A percentile compares a stretch with the other conserved stretches of the same genome.
Conservation (phyloP, 2,329 filamentous ascomycete species). For the Fusarium devonianum region DNA sequence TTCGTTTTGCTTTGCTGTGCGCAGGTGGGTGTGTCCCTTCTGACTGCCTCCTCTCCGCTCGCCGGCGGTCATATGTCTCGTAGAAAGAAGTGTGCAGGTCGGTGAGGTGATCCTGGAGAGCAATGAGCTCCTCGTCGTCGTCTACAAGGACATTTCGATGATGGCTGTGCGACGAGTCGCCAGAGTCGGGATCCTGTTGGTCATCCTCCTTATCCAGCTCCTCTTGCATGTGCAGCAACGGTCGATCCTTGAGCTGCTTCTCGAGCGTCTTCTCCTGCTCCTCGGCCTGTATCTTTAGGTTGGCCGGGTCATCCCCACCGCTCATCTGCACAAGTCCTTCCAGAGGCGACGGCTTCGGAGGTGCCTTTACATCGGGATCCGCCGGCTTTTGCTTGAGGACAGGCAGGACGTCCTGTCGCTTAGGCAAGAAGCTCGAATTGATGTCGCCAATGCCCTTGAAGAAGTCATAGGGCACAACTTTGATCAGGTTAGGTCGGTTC, state of each 20-base stretch:
- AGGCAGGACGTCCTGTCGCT: conserved; percentile 65
- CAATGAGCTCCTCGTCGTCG: conserved; percentile 81
- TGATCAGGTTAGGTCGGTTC: conserved; percentile 92
- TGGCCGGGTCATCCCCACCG: conserved; percentile 69
- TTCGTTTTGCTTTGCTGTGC: conserved; percentile 44
- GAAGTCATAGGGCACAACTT: conserved; percentile 95
- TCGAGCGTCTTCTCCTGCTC: conserved; percentile 88
- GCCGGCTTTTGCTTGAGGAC: conserved; percentile 35
- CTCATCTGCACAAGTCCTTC: conserved; percentile 81
- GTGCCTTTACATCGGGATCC: conserved; percentile 21
- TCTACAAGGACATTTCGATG: conserved; percentile 80
- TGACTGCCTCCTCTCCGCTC: conserved; percentile 46
- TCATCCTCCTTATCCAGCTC: conserved; percentile 81
- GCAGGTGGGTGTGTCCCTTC: conserved; percentile 47
- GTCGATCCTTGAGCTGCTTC: conserved; percentile 87
- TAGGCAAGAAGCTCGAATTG: conserved; percentile 95
- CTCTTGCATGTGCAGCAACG: conserved; percentile 90
- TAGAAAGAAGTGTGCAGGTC: conserved; percentile 83
- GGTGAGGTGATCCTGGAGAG: conserved; percentile 78
- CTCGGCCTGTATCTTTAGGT: conserved; percentile 77
- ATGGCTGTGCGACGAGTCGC: conserved; percentile 45
- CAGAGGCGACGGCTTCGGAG: conserved; percentile 57
- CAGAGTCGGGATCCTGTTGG: conserved; percentile 37
- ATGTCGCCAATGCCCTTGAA: conserved; percentile 98
- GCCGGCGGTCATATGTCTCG: conserved; percentile 75